phyloP scores from a whole-genome alignment of 768 basidiomycete species.

The Chalciporus chontae region DNA sequence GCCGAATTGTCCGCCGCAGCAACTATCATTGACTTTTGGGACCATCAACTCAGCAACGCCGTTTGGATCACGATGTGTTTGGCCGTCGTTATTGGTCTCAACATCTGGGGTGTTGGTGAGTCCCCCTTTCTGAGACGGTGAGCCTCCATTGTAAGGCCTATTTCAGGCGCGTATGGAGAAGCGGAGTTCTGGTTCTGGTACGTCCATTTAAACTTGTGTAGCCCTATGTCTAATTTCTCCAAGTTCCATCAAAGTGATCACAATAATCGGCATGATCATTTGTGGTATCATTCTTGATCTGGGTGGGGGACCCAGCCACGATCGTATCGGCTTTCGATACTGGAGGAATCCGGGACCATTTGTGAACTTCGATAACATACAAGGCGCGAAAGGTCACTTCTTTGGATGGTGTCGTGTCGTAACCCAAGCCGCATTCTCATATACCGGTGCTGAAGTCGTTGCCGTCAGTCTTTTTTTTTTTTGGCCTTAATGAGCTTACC shows the following conservation, averaged over 20 bases:
- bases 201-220: neutral
- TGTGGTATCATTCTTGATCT: slow-evolving; percentile 44
- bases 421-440: slow-evolving; percentile 54
- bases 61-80: slow-evolving; percentile 51
- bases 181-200: slow-evolving; percentile 44
- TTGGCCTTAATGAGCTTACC: neutral
- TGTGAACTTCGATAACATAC: slow-evolving; percentile 36
- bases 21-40: slow-evolving; percentile 47
- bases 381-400: slow-evolving; percentile 46
- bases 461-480: slow-evolving; percentile 22
- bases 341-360: slow-evolving; percentile 55
- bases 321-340: slow-evolving; percentile 45
- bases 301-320: slow-evolving; percentile 51
- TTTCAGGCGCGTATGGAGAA: slow-evolving; percentile 37
- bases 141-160: neutral
- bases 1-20: slow-evolving; percentile 46
- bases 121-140: no score
- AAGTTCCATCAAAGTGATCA: slow-evolving; percentile 50
- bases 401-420: slow-evolving; percentile 46
- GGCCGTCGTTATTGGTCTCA: slow-evolving; percentile 43
- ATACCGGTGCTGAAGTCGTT: slow-evolving; percentile 49
- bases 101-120: slow-evolving; percentile 34
- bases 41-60: slow-evolving; percentile 35
- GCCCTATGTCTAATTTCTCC: slow-evolving; percentile 10
- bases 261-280: slow-evolving; percentile 39